Percentiles rank a stretch among this genome's conserved stretches.
Conservation (phyloP, 441 rosid genomes). For the Corymbia calophylla region DNA sequence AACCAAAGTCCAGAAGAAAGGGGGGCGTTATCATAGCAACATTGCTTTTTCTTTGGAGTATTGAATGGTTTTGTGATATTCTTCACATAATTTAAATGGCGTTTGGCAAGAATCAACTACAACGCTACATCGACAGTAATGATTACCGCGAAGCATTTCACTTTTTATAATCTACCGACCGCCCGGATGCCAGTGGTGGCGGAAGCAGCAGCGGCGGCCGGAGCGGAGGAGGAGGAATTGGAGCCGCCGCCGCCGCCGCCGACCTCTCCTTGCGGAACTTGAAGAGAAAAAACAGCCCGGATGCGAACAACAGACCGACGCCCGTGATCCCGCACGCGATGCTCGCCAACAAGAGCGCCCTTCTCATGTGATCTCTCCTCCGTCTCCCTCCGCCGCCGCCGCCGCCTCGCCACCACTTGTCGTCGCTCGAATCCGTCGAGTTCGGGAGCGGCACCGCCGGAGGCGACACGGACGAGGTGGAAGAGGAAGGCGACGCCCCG, state of each 20-base stretch:
- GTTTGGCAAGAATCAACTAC: neutral
- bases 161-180: neutral
- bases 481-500: constrained; percentile 22
- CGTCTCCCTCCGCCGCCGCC: neutral
- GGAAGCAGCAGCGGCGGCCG: neutral
- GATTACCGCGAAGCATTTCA: neutral
- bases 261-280: constrained; percentile 15
- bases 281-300: constrained; percentile 29
- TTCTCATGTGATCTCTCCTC: constrained; percentile 31
- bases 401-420: constrained; percentile 32
- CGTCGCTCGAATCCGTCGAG: constrained; percentile 13
- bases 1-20: neutral
- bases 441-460: constrained; percentile 27
- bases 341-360: constrained; percentile 52
- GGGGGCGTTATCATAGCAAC: neutral
- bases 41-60: neutral
- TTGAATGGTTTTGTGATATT: neutral
- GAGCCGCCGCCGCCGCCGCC: neutral
- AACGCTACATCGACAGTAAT: neutral
- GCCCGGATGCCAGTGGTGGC: neutral
- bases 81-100: neutral
- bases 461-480: neutral
- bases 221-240: neutral
- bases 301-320: constrained; percentile 35
- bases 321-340: constrained; percentile 55